Evolutionary conservation across 345 rosid genomes (phyloP).

Genomic region (Streptanthus diversifolius): DNA sequence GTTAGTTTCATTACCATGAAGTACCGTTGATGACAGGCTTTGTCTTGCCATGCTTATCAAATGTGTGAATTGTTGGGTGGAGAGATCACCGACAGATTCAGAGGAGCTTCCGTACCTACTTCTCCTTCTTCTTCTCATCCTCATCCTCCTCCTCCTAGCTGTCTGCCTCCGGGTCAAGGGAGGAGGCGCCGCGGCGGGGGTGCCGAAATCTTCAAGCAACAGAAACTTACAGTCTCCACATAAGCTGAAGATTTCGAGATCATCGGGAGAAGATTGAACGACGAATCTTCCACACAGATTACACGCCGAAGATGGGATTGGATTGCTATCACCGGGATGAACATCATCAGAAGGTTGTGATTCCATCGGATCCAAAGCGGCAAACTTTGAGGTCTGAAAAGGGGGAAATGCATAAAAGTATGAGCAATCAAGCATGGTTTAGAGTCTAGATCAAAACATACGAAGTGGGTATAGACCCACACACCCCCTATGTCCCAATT

Average conservation of each 20-base stretch:
- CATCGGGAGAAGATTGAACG: slow-evolving; percentile 42
- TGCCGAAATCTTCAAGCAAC: slow-evolving; percentile 62
- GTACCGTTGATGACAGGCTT: slow-evolving; percentile 32
- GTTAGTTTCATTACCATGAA: slow-evolving; percentile 43
- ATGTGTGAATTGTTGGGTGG: slow-evolving; percentile 55
- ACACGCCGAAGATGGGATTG: slow-evolving; percentile 43
- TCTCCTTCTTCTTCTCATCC: slow-evolving; percentile 39
- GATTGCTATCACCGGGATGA: slow-evolving; percentile 23
- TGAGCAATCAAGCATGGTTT: neutral
- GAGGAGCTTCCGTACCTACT: slow-evolving; percentile 54
- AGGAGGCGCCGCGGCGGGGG: slow-evolving; percentile 31
- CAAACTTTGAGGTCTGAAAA: slow-evolving; percentile 14
- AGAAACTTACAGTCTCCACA: slow-evolving; percentile 84
- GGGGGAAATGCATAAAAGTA: neutral
- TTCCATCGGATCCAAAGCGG: slow-evolving; percentile 44
- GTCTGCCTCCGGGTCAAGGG: slow-evolving; percentile 39
- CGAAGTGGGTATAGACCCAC: neutral
- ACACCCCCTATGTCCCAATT: neutral
- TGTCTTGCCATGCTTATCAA: slow-evolving; percentile 53
- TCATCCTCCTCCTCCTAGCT: slow-evolving; percentile 42
- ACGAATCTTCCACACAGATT: slow-evolving; percentile 48
- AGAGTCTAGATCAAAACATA: neutral
- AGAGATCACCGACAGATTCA: slow-evolving; percentile 55
- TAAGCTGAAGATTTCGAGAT: slow-evolving; percentile 42
- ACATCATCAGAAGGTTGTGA: slow-evolving; percentile 20